Conservation (phyloP, 1,284 basidiomycete species). For the Cryptococcus depauperatus region DNA sequence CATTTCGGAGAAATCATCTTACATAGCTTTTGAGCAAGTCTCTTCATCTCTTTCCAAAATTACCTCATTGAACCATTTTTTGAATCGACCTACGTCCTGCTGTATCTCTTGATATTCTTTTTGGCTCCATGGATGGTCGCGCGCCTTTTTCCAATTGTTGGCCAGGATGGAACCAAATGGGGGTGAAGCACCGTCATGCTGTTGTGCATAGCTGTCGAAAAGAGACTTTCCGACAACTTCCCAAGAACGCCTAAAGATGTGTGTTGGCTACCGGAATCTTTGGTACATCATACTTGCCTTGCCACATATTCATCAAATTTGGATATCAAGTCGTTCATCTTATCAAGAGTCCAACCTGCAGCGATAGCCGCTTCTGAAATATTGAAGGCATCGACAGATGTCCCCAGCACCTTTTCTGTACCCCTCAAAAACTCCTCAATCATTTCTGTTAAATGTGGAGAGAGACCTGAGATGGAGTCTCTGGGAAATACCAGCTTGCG, state of each 20-base stretch:
- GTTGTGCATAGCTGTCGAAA: constrained; percentile 37
- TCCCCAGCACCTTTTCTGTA: not conserved
- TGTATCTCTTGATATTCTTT: constrained; percentile 10
- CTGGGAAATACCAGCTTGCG: not conserved
- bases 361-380: not conserved
- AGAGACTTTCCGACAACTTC: constrained; percentile 39
- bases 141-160: constrained; percentile 37
- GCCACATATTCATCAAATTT: not conserved
- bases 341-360: not conserved
- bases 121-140: constrained; percentile 7
- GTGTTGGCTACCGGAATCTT: not conserved
- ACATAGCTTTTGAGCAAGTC: constrained; percentile 41
- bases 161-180: constrained; percentile 43
- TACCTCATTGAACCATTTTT: constrained; percentile 40
- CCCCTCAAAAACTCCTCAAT: not conserved
- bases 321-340: not conserved
- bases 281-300: not conserved
- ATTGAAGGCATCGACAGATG: not conserved
- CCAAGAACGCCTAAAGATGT: constrained; percentile 33
- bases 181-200: constrained; percentile 39
- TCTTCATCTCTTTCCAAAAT: constrained; percentile 33
- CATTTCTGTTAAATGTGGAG: not conserved
- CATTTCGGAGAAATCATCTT: constrained; percentile 1
- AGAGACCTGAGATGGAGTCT: not conserved
- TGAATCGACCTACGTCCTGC: constrained; percentile 17